phyloP scores from a whole-genome alignment of 2,329 filamentous ascomycete species.

The Botrytis pseudocinerea region DNA sequence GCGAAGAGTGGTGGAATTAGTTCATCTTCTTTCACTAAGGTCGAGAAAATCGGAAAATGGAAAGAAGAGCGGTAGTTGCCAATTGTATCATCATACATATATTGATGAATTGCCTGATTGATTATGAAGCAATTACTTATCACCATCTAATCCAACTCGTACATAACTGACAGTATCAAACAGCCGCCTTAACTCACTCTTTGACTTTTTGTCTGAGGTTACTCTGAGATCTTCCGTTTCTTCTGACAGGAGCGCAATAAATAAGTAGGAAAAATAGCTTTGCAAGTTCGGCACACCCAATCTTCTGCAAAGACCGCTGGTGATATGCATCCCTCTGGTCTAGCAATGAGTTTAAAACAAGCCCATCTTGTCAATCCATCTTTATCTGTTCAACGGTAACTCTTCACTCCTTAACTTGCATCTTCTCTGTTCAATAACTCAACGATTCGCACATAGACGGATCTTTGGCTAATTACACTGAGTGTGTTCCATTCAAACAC shows the following conservation, averaged over 20 bases:
- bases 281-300: not conserved
- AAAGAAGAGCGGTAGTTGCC: fast-evolving
- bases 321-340: not conserved
- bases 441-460: not conserved
- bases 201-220: not conserved
- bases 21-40: not conserved
- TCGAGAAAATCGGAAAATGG: not conserved
- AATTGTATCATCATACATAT: not conserved
- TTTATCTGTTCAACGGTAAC: not conserved
- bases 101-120: not conserved
- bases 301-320: not conserved
- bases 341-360: fast-evolving
- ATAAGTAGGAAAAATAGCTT: not conserved
- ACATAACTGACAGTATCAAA: not conserved
- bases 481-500: fast-evolving
- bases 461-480: fast-evolving
- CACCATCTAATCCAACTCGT: not conserved
- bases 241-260: too few relatives aligned
- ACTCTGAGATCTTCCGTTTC: not conserved
- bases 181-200: not conserved
- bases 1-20: fast-evolving
- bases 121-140: not conserved
- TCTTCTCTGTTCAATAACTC: not conserved
- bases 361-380: not conserved
- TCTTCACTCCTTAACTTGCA: not conserved